Percentiles rank a stretch among this genome's conserved stretches.
Evolutionary conservation across 1,284 basidiomycete species (phyloP).

Genomic region (Ceratobasidium sp.): DNA sequence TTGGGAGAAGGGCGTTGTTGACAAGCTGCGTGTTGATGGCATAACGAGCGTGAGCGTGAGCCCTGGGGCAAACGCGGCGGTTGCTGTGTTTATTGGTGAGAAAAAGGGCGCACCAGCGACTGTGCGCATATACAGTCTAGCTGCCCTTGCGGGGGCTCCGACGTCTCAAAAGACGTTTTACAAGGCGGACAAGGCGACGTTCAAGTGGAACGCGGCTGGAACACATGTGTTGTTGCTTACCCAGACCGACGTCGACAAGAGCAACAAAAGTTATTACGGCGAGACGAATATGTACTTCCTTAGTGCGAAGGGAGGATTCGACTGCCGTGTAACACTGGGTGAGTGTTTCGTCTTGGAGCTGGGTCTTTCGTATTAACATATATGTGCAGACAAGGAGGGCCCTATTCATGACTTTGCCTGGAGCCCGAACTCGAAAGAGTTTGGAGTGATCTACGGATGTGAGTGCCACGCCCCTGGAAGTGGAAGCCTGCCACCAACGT

Average conservation of each 20-base stretch:
- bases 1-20: slow-evolving; percentile 82
- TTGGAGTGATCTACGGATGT: slow-evolving; percentile 97
- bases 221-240: slow-evolving; percentile 90
- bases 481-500: slow-evolving; percentile 34
- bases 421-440: slow-evolving; percentile 98
- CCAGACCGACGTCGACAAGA: slow-evolving; percentile 96
- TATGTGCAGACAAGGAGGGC: slow-evolving; percentile 87
- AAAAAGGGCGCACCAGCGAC: slow-evolving; percentile 97
- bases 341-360: slow-evolving; percentile 41
- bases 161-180: slow-evolving; percentile 92
- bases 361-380: not conserved
- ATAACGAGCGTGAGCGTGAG: slow-evolving; percentile 82
- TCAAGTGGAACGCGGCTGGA: slow-evolving; percentile 97
- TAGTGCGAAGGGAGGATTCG: slow-evolving; percentile 95
- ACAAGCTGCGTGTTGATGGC: slow-evolving; percentile 87
- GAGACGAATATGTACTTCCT: slow-evolving; percentile 96
- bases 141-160: slow-evolving; percentile 71
- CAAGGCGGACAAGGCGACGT: slow-evolving; percentile 93
- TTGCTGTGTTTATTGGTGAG: slow-evolving; percentile 94
- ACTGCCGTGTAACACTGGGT: slow-evolving; percentile 87
- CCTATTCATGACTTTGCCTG: slow-evolving; percentile 97
- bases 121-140: slow-evolving; percentile 86
- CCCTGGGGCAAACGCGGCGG: slow-evolving; percentile 84
- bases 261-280: slow-evolving; percentile 98
- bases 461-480: slow-evolving; percentile 58